A percentile compares a stretch with the other conserved stretches of the same genome.
These are phyloP conservation scores for Blastobotrys illinoisensis DNA, from an alignment of 1,139 yeast species.

Conservation along the genomic window DNA sequence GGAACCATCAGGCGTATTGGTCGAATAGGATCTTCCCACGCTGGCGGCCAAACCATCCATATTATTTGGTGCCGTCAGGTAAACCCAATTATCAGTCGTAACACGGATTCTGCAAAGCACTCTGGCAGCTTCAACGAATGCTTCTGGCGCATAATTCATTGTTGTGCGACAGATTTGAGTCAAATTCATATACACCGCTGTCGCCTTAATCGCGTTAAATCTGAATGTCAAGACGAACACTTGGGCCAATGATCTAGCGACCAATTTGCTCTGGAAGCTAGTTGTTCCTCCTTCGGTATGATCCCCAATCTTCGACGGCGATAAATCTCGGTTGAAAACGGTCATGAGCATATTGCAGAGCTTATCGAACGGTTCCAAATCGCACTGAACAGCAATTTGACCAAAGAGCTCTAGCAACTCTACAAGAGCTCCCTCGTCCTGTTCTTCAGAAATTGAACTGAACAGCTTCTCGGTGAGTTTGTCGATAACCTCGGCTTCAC, in stretches of 20 bases:
- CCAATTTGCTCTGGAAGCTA: slow-evolving; percentile 12
- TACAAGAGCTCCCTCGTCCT: slow-evolving; percentile 36
- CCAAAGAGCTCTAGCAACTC: slow-evolving; percentile 30
- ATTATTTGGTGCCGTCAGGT: slow-evolving; percentile 52
- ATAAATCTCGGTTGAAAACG: neutral
- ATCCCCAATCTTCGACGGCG: neutral
- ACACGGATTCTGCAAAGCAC: slow-evolving; percentile 52
- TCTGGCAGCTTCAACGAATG: slow-evolving; percentile 48
- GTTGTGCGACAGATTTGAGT: slow-evolving; percentile 21
- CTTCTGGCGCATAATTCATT: slow-evolving; percentile 18
- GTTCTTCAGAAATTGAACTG: slow-evolving; percentile 17
- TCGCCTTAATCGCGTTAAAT: slow-evolving; percentile 29
- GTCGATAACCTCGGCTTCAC: slow-evolving; percentile 18
- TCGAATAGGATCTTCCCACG: slow-evolving; percentile 44
- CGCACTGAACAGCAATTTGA: slow-evolving; percentile 9
- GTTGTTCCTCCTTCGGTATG: neutral
- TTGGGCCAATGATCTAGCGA: slow-evolving; percentile 36
- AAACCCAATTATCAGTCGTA: slow-evolving; percentile 44
- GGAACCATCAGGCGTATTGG: slow-evolving; percentile 15
- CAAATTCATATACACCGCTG: slow-evolving; percentile 27
- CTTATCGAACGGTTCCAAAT: slow-evolving; percentile 7
- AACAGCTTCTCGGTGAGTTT: slow-evolving; percentile 20
- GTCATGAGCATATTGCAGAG: slow-evolving; percentile 5
- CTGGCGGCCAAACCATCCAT: slow-evolving; percentile 64
- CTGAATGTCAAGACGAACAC: slow-evolving; percentile 32